These are phyloP conservation scores for Pseudogymnoascus pannorum DNA, from an alignment of 2,329 filamentous ascomycete species.

Conservation along the genomic window DNA sequence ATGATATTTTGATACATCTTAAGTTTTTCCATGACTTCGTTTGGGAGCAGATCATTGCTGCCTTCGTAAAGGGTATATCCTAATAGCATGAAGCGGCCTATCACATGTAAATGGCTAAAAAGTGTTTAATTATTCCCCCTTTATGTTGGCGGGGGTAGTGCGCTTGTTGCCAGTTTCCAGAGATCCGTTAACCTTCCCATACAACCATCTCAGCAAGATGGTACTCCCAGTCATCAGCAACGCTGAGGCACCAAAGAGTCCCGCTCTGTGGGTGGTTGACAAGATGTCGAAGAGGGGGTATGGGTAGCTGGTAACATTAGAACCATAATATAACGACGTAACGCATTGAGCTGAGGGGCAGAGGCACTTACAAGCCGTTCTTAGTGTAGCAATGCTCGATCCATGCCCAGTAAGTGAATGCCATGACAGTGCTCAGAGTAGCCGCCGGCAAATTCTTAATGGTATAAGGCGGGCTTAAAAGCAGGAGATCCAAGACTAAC, in stretches of 20 bases:
- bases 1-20: constrained; percentile 5
- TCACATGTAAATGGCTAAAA: neutral
- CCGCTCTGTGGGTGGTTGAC: constrained; percentile 54
- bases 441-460: constrained; percentile 54
- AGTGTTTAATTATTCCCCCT: constrained; percentile 19
- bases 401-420: constrained; percentile 69
- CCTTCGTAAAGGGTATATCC: neutral
- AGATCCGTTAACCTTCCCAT: constrained; percentile 57
- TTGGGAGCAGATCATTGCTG: neutral
- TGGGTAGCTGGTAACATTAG: constrained; percentile 55
- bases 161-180: constrained; percentile 32
- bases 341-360: neutral
- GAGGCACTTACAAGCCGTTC: constrained; percentile 53
- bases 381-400: constrained; percentile 62
- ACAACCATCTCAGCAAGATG: constrained; percentile 59
- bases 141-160: constrained; percentile 21
- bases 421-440: constrained; percentile 48
- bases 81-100: neutral
- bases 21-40: neutral
- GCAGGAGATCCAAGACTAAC: constrained; percentile 55
- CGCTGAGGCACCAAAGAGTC: constrained; percentile 64
- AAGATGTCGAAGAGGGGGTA: constrained; percentile 77
- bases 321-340: neutral
- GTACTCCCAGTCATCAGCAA: constrained; percentile 66
- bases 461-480: constrained; percentile 68